Percentiles rank a stretch among this genome's conserved stretches.
Evolutionary conservation across 139 green algal genomes (phyloP).

Genomic region (Penium margaritaceum): DNA sequence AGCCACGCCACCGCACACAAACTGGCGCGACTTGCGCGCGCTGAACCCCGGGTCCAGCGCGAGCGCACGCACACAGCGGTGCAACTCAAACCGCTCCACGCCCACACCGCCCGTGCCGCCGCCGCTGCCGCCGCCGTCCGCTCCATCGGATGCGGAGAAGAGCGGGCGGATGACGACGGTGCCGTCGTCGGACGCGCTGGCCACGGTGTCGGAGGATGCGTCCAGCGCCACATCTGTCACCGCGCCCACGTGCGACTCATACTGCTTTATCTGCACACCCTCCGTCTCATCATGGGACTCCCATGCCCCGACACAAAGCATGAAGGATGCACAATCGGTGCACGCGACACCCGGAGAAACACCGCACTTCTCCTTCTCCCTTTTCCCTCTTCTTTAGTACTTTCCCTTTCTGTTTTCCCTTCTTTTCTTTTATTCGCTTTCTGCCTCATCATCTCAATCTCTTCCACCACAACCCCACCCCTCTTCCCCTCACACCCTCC

Average conservation of each 20-base stretch:
- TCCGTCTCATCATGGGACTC: no score
- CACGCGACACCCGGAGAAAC: not conserved
- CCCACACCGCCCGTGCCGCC: not conserved
- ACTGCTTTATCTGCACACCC: constrained; percentile 15
- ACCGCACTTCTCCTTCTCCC: no score
- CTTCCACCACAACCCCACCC: no score
- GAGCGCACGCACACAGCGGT: constrained; percentile 59
- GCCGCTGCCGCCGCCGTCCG: not conserved
- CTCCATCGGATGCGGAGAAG: not conserved
- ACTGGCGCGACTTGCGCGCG: constrained; percentile 57
- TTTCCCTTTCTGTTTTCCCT: no score
- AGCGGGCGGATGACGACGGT: constrained; percentile 57
- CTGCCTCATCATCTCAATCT: no score
- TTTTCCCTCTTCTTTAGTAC: no score
- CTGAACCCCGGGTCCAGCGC: constrained; percentile 75
- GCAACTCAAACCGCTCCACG: constrained; percentile 14
- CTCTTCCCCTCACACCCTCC: no score
- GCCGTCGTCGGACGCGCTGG: constrained; percentile 71
- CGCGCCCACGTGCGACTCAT: not conserved
- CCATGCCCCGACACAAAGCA: no score
- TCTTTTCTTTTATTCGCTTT: no score
- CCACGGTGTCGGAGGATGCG: constrained; percentile 65
- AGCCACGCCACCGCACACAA: no score
- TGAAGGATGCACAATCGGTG: not conserved
- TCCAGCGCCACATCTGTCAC: constrained; percentile 79